Conservation (phyloP, 306 rosid species). For the Astragalus glycyphyllos region DNA sequence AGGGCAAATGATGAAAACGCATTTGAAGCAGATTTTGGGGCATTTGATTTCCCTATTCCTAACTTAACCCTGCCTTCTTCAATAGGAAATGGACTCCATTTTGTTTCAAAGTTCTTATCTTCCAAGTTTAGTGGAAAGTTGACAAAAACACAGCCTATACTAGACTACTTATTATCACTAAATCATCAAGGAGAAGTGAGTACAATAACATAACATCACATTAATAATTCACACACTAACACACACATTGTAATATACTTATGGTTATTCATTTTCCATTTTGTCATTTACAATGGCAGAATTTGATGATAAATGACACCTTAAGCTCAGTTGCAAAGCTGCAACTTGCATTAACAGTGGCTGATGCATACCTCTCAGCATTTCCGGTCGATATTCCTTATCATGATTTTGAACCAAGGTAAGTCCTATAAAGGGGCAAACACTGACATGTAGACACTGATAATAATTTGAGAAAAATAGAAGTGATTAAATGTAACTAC, state of each 20-base stretch:
- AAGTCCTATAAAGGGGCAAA: background rate
- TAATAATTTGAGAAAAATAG: too few species aligned
- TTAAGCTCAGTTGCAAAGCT: slow-evolving; percentile 71
- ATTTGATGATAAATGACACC: slow-evolving; percentile 69
- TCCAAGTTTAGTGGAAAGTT: slow-evolving; percentile 58
- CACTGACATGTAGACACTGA: too few species aligned
- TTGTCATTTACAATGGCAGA: slow-evolving; percentile 52
- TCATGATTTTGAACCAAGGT: slow-evolving; percentile 72
- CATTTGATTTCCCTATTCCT: slow-evolving; percentile 73
- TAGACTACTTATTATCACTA: slow-evolving; percentile 73
- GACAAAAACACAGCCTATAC: slow-evolving; percentile 73
- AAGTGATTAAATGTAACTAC: too few species aligned
- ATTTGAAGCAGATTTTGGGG: slow-evolving; percentile 86
- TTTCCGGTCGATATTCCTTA: slow-evolving; percentile 62
- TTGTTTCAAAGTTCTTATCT: slow-evolving; percentile 68
- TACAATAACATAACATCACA: slow-evolving; percentile 17
- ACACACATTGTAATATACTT: background rate
- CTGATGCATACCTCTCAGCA: slow-evolving; percentile 64
- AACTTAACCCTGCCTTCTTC: slow-evolving; percentile 74
- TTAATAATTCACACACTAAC: background rate
- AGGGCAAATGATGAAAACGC: slow-evolving; percentile 88
- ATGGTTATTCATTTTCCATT: slow-evolving; percentile 14
- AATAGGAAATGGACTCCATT: slow-evolving; percentile 77
- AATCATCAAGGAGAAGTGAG: slow-evolving; percentile 75
- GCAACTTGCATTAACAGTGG: slow-evolving; percentile 67